Percentiles rank a stretch among this genome's conserved stretches.
Conservation (phyloP, 2,329 filamentous ascomycete species). For the Trichoderma simmonsii region DNA sequence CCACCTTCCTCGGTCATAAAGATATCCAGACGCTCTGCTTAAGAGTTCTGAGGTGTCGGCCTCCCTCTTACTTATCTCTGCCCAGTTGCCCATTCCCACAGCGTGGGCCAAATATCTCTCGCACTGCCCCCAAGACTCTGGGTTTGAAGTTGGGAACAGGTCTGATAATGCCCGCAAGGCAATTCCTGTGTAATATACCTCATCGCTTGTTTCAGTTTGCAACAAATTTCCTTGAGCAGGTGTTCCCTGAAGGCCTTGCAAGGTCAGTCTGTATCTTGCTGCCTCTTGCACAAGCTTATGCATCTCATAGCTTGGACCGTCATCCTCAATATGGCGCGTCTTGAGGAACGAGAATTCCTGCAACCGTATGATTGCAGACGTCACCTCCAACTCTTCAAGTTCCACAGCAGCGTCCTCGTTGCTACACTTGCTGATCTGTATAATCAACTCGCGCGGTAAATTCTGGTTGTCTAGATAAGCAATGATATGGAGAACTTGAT, state of each 20-base stretch:
- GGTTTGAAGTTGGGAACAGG: background rate
- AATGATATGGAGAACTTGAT: background rate
- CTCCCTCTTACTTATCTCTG: background rate
- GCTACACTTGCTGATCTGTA: background rate
- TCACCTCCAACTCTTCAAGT: background rate
- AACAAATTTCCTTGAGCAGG: background rate
- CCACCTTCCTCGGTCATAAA: background rate
- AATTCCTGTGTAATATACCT: background rate
- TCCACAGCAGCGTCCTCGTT: fast-evolving
- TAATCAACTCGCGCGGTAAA: background rate
- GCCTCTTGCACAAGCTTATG: background rate
- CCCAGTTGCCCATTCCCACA: background rate
- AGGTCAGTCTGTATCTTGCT: background rate
- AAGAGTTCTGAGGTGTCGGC: background rate
- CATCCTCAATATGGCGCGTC: background rate
- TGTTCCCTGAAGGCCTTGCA: background rate
- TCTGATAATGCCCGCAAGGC: background rate
- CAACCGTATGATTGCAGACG: background rate
- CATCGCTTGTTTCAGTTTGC: background rate
- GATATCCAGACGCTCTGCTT: background rate
- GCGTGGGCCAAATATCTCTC: background rate
- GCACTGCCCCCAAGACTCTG: background rate
- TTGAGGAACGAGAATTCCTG: background rate
- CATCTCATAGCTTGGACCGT: background rate
- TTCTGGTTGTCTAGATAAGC: background rate